Percentiles rank a stretch among this genome's conserved stretches.
Evolutionary conservation across 1,139 yeast genomes (phyloP).

Genomic region (Debaryomyces fabryi): DNA sequence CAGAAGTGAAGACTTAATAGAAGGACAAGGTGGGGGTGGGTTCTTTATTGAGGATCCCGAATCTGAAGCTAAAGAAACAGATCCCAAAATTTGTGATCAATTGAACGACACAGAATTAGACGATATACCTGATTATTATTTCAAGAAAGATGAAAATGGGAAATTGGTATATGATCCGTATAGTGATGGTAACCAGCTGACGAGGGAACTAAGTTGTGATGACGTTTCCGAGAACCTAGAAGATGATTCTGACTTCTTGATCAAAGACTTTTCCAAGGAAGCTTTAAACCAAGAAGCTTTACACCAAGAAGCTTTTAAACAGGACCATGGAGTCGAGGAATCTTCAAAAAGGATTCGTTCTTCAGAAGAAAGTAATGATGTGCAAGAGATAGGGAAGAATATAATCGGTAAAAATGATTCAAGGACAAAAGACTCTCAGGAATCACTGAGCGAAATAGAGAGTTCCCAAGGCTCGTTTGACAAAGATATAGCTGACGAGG

Average conservation of each 20-base stretch:
- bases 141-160: conserved; percentile 21
- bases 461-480: not conserved
- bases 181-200: not conserved
- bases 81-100: conserved; percentile 8
- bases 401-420: not conserved
- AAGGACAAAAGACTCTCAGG: not conserved
- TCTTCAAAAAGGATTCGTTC: not conserved
- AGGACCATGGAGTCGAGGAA: not conserved
- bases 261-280: not conserved
- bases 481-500: conserved; percentile 7
- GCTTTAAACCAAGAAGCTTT: not conserved
- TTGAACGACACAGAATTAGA: conserved; percentile 2
- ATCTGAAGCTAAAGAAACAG: not conserved
- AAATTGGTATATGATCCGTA: conserved; percentile 26
- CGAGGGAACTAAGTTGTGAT: not conserved
- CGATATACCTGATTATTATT: conserved; percentile 19
- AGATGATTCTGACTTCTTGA: not conserved
- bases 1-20: conserved; percentile 11
- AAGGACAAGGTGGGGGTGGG: conserved; percentile 18
- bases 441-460: not conserved
- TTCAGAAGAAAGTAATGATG: not conserved
- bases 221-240: not conserved
- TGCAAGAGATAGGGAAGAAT: not conserved
- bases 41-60: conserved; percentile 11
- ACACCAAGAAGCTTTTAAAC: not conserved